Conservation (phyloP, 192 early-diverging fungal genomes). For the Mortierella alpina region DNA sequence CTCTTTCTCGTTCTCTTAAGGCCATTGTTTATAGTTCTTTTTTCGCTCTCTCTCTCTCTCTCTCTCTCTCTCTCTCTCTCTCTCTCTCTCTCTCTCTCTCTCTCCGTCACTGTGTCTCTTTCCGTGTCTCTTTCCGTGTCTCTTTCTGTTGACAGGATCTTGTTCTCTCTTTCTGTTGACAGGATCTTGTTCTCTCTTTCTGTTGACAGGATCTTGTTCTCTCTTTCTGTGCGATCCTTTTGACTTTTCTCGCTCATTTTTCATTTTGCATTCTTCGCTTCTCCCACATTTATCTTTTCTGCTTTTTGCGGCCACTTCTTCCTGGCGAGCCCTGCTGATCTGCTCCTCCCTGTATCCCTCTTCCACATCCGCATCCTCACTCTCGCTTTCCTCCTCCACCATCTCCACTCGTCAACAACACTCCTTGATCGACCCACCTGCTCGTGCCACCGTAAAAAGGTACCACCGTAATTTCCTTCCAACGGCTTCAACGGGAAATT, state of each 20-base stretch:
- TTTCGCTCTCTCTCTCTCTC: not conserved
- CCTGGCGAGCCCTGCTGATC: too few relatives aligned
- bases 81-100: not conserved
- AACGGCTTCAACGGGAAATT: too few relatives aligned
- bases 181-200: too few relatives aligned
- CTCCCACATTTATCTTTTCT: not conserved
- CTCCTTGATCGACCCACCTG: not conserved
- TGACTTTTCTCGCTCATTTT: too few relatives aligned
- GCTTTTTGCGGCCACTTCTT: not conserved
- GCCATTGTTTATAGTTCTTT: not conserved
- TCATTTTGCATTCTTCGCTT: not conserved
- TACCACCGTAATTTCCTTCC: too few relatives aligned
- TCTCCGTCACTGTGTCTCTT: not conserved
- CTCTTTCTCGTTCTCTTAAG: not conserved
- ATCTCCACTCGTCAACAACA: not conserved
- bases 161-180: too few relatives aligned
- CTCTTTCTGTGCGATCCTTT: not conserved
- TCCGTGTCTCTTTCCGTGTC: not conserved
- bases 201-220: not conserved
- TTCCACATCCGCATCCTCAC: not conserved
- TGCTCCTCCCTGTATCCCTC: not conserved
- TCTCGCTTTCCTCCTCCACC: not conserved
- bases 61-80: not conserved
- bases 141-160: too few relatives aligned
- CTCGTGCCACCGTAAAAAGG: too few relatives aligned